Conservation (phyloP, 2,329 filamentous ascomycete genomes). For the Gyromitra esculenta region DNA sequence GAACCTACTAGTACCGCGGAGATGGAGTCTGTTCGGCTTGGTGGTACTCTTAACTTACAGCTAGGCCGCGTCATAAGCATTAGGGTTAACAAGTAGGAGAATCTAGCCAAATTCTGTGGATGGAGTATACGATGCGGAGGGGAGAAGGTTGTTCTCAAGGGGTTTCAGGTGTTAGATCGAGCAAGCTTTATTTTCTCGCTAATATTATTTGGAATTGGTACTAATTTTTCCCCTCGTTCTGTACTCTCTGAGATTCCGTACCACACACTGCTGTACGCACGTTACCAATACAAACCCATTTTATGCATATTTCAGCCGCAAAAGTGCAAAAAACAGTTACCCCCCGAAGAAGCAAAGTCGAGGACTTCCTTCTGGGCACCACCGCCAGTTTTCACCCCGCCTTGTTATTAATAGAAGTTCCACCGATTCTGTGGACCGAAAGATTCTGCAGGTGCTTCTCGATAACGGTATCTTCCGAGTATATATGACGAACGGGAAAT, state of each 20-base stretch:
- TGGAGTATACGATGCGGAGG: too few relatives aligned
- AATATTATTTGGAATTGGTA: not conserved
- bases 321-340: constrained; percentile 1
- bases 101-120: too few relatives aligned
- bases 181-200: too few relatives aligned
- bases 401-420: constrained; percentile 30
- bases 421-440: not conserved
- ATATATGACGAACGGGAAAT: not conserved
- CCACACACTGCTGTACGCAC: not conserved
- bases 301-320: constrained; percentile 35
- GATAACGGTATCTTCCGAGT: constrained; percentile 19
- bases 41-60: too few relatives aligned
- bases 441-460: not conserved
- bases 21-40: too few relatives aligned
- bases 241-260: not conserved
- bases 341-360: not conserved
- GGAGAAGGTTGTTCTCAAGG: too few relatives aligned
- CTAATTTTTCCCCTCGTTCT: constrained; percentile 13
- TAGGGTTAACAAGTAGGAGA: too few relatives aligned
- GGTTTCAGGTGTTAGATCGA: too few relatives aligned
- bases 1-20: too few relatives aligned
- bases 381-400: not conserved
- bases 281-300: not conserved
- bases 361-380: not conserved
- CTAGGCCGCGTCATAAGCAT: too few relatives aligned